Evolutionary conservation across 805 yeast species (phyloP), one percentile per base, ranked within the genome.

Genomic region (Ogataea methylovora): DNA sequence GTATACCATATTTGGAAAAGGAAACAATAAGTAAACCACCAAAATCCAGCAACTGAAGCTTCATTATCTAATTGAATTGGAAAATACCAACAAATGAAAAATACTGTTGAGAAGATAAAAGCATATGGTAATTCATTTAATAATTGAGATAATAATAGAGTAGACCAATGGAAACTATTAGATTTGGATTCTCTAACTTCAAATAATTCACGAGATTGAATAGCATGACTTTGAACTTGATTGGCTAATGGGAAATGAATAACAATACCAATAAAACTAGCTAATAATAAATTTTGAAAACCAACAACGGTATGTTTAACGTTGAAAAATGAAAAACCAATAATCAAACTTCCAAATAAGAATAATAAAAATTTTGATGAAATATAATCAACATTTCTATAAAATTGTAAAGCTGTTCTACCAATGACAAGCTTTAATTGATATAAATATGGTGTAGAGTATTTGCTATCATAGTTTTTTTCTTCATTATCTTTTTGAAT

Each of bases 161-260:
- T 56, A 20, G 76, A 63, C 88, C 88, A 82, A 48, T 77, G 81
- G 61, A 76, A 82, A 26, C 84, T 82, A 49, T 79, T 80, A 4
- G 84, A 76, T 39, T 76, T 70, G 15, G 74, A 65, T 49, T 82
- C 90, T 48, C 90, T 68, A 12, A 73, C 83, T 54, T 81, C 88
- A 48, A 60, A 82, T 27, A 80, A 52, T 37, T 75, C 80, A 47
- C 87, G 68, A 15, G 76, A 65, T 14, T 58, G 61, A 31, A 73
- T 65, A 19, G 79, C 79, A 37, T 69, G 67, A 19, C 68, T 75
- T 48, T 77, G 82, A 42, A 76, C 69, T 58, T 79, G 85, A 49
- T 79, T 76, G 33, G 76, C 69, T 34, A 76, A 58, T 18, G 81
- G 64, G 58, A 80, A 63, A 54, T 75, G 73, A 12, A 71, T 60